A percentile compares a stretch with the other conserved stretches of the same genome.
Conservation (phyloP, 2,329 filamentous ascomycete species). For the Aspergillus pseudotamarii region DNA sequence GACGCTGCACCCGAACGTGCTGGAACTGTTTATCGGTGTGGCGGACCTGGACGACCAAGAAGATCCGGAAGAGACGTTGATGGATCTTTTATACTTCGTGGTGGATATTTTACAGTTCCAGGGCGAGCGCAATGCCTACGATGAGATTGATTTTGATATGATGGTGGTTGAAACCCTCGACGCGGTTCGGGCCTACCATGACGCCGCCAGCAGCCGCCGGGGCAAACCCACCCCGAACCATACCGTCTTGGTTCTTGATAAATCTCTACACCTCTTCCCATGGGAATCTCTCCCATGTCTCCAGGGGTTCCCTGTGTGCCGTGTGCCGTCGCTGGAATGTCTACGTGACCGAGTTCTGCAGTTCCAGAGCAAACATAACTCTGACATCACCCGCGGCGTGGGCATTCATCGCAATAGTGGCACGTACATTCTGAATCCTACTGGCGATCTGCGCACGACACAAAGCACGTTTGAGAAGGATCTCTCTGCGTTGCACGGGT, state of each 20-base stretch:
- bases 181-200: constrained; percentile 78
- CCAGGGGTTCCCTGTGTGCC: constrained; percentile 74
- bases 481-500: constrained; percentile 59
- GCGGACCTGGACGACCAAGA: constrained; percentile 70
- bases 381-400: constrained; percentile 42
- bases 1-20: constrained; percentile 65
- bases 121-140: constrained; percentile 93
- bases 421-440: constrained; percentile 84
- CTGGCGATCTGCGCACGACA: constrained; percentile 78
- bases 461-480: constrained; percentile 72
- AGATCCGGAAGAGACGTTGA: constrained; percentile 86
- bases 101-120: constrained; percentile 96
- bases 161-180: constrained; percentile 89
- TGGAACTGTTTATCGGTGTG: constrained; percentile 87
- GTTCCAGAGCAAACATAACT: constrained; percentile 29
- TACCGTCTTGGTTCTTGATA: constrained; percentile 88
- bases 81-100: constrained; percentile 92
- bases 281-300: constrained; percentile 96
- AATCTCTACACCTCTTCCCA: constrained; percentile 84
- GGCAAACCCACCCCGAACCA: constrained; percentile 53
- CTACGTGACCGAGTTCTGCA: constrained; percentile 75
- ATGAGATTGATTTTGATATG: constrained; percentile 92
- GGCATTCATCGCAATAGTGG: constrained; percentile 53
- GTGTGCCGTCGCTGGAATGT: constrained; percentile 83
- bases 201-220: constrained; percentile 42